Base-by-base conservation (phyloP, 768 basidiomycete genomes). In the Hericium rajendrae region DNA sequence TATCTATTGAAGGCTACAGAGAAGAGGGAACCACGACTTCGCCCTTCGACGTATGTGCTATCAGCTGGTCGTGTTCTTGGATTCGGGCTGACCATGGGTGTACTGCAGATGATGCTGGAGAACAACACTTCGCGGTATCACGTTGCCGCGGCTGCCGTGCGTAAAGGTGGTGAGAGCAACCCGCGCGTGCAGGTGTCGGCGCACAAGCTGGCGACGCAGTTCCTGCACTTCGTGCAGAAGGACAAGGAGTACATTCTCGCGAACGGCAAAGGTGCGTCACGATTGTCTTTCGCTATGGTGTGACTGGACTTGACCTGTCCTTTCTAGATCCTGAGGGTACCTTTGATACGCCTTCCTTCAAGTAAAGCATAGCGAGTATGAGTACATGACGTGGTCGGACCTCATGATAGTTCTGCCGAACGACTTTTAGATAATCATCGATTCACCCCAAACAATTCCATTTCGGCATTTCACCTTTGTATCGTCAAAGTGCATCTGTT, bases 21-120 rank as follows among this genome's bases (percentile, higher is more conserved):
- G 87, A 88, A 67, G 86, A 88, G 70, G 85, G 88, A 13, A 88
- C 86, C 1, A 91, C 89, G 16, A 91, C 89, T 22, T 85, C 86
- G 10, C 86, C 87, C n/a, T 89, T 88, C 60, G 85, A 87, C 64
- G 83, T 83, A 60, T 60, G 80, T 71, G 20, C 55, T 22, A 18
- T 50, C 43, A 54, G 26, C 55, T 26, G 26, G 26, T 13, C 38
- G 9, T 1, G 2, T 48, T 37, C 59, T 60, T 38, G 4, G 20
- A 61, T 40, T 11, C 41, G 20, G 9, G 28, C 32, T 56, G 46
- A 15, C 11, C 6, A 2, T 48, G 13, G n/a, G 6, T 15, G 49
- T 15, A 18, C n/a, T 50, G 18, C 37, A 85, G 82, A 88, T 88
- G 87, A 84, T 88, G 86, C 68, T 88, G 16, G 77, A 77, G 67